Evolutionary conservation across 2,329 filamentous ascomycete species (phyloP), one percentile per base, ranked within the genome.

Genomic region (Plenodomus biglobosus): DNA sequence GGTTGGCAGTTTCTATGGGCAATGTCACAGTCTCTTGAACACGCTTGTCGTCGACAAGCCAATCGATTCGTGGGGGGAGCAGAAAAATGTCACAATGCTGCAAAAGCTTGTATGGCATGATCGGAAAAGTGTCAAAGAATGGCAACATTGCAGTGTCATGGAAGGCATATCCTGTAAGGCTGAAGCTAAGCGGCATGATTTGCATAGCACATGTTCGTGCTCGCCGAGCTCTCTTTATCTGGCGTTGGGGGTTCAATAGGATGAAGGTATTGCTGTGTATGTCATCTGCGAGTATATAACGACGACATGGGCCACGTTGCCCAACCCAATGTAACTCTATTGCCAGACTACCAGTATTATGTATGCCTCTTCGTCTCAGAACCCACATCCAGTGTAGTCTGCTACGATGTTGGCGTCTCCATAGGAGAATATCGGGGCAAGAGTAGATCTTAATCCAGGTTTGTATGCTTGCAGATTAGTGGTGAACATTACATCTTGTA

Each of bases 1-100:
- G 83, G 21, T 61, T 85, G 61, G 66, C 64, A 2, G 59, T 58
- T 8, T 44, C 55, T 34, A 22, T 53, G 37, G 63, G 55, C 8
- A 58, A 61, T 21, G 49, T 56, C 21, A 53, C 52, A 2, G 52
- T 55, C 24, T 58, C 62, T 60, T 56, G 56, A 64, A 22, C 17
- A 36, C 20, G 18, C 24, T 13, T 34, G 7, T n/a, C 8, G 10
- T 24, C 30, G 13, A 21, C 7, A 34, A 36, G 21, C 18, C 22
- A 38, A 40, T 38, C 20, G 38, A 19, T 15, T 36, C 17, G n/a
- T 21, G 35, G 27, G 43, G 32, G 40, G 32, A 27, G 32, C 47
- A 38, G 38, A 47, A 47, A 38, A 57, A 38, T 47, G 41, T 22
- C 56, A 58, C 64, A 60, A 67, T 55, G 64, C 64, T 67, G 64